phyloP scores from a whole-genome alignment of 1,284 basidiomycete species.

The Hymenochaete sp. region DNA sequence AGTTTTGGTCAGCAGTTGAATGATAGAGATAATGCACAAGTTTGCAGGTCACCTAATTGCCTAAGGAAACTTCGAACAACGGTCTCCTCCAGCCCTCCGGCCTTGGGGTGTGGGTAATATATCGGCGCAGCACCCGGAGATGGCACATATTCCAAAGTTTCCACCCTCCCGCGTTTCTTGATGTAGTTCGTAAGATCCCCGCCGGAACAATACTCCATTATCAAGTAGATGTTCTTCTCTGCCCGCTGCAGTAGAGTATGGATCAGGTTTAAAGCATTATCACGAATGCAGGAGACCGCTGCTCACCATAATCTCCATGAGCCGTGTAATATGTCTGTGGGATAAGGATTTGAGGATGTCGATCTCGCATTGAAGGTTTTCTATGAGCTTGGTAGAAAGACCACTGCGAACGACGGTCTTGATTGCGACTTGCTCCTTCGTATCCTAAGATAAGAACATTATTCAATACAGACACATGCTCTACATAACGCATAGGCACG shows the following conservation, averaged over 20 bases:
- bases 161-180: constrained; percentile 84
- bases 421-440: constrained; percentile 76
- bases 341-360: constrained; percentile 91
- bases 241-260: constrained; percentile 54
- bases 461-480: too few species aligned
- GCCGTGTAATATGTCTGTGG: constrained; percentile 88
- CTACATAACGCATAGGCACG: constrained; percentile 23
- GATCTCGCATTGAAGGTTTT: constrained; percentile 97
- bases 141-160: constrained; percentile 75
- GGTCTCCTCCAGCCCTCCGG: constrained; percentile 85
- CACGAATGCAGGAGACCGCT: constrained; percentile 4
- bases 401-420: constrained; percentile 91
- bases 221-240: constrained; percentile 89
- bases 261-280: constrained; percentile 4
- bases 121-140: constrained; percentile 57
- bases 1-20: constrained; percentile 4
- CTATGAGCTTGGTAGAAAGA: constrained; percentile 86
- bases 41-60: constrained; percentile 81
- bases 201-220: constrained; percentile 96
- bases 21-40: neutral
- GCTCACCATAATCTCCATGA: constrained; percentile 84
- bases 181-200: constrained; percentile 96
- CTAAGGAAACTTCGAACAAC: constrained; percentile 90
- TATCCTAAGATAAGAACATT: constrained; percentile 55
- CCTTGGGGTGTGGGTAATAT: constrained; percentile 85